phyloP scores from a whole-genome alignment of 495 filamentous ascomycete species.

The Penicillium robsamsonii region DNA sequence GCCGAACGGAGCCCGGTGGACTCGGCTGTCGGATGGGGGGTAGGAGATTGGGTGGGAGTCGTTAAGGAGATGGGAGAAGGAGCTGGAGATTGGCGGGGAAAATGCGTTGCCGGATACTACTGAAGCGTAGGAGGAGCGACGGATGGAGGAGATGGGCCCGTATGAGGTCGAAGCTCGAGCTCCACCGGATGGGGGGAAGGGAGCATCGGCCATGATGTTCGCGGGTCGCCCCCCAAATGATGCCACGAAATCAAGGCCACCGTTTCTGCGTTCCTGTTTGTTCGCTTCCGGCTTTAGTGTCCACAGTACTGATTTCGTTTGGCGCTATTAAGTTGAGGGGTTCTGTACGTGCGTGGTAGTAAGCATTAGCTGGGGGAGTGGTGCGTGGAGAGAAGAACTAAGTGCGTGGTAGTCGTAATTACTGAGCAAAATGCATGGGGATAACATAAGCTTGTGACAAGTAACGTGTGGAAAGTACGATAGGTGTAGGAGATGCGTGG shows the following conservation, averaged over 20 bases:
- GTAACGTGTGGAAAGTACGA: neutral
- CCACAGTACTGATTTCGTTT: neutral
- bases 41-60: constrained; percentile 44
- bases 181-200: constrained; percentile 49
- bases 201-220: constrained; percentile 45
- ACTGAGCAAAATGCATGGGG: neutral
- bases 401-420: neutral
- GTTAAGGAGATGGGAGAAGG: constrained; percentile 61
- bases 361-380: neutral
- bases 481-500: neutral
- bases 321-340: neutral
- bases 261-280: neutral
- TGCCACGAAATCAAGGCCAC: constrained; percentile 5
- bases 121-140: constrained; percentile 74
- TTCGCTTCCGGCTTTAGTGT: neutral
- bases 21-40: constrained; percentile 38
- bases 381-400: neutral
- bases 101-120: constrained; percentile 68
- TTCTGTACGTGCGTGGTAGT: constrained; percentile 1
- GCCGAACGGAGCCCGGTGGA: constrained; percentile 34
- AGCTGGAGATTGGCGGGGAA: constrained; percentile 46
- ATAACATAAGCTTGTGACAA: neutral
- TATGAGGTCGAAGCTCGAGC: constrained; percentile 43
- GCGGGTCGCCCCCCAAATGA: constrained; percentile 19
- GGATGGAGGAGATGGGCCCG: constrained; percentile 38